These are phyloP conservation scores for Waitea zeae DNA, from an alignment of 1,284 basidiomycete species.

Conservation along the genomic window DNA sequence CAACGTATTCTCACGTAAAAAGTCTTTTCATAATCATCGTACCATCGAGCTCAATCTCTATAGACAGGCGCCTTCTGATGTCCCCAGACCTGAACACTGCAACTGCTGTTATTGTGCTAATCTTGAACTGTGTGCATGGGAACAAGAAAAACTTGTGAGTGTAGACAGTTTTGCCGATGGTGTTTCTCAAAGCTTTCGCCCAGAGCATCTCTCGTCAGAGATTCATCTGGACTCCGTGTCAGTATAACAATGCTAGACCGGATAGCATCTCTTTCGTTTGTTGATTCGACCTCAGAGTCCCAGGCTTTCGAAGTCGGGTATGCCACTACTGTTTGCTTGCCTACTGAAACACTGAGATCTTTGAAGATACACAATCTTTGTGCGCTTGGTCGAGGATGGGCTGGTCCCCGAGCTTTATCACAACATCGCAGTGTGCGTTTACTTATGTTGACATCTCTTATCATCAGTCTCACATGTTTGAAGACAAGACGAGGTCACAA, in stretches of 20 bases:
- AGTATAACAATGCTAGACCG: slow-evolving; percentile 45
- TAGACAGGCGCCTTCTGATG: slow-evolving; percentile 62
- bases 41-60: slow-evolving; percentile 11
- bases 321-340: slow-evolving; percentile 7
- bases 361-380: slow-evolving; percentile 22
- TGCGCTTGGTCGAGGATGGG: slow-evolving; percentile 17
- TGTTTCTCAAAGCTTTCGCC: background rate
- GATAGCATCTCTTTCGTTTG: slow-evolving; percentile 49
- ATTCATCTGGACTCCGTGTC: slow-evolving; percentile 37
- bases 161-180: slow-evolving; percentile 1
- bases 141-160: slow-evolving; percentile 40
- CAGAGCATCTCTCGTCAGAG: slow-evolving; percentile 31
- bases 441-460: slow-evolving; percentile 4
- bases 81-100: slow-evolving; percentile 49
- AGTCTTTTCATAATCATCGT: slow-evolving; percentile 2
- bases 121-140: slow-evolving; percentile 52
- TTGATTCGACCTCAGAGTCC: slow-evolving; percentile 39
- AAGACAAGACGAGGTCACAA: slow-evolving; percentile 57
- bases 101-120: slow-evolving; percentile 46
- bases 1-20: slow-evolving; percentile 60
- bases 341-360: slow-evolving; percentile 4
- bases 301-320: slow-evolving; percentile 66
- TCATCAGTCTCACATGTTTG: slow-evolving; percentile 2
- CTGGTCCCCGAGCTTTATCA: slow-evolving; percentile 17
- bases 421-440: slow-evolving; percentile 17